phyloP scores from a whole-genome alignment of 1,284 basidiomycete genomes.

The Cutaneotrichosporon sp. region DNA sequence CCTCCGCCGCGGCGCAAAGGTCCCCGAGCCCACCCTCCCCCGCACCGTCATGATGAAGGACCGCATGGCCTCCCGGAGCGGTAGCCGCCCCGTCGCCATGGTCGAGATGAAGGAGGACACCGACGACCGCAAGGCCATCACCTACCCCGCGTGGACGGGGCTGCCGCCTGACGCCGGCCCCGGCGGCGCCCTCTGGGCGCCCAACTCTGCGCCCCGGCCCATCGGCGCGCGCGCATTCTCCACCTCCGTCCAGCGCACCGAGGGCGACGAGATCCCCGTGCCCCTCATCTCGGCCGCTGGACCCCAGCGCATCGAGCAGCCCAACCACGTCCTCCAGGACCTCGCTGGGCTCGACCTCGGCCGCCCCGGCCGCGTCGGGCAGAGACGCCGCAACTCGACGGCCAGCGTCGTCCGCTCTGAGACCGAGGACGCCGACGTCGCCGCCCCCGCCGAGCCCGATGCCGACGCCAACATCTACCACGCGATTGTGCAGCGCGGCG shows the following conservation, averaged over 20 bases:
- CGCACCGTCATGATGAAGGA: slow-evolving; percentile 23
- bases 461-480: slow-evolving; percentile 8
- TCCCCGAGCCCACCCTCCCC: slow-evolving; percentile 11
- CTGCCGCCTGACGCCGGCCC: slow-evolving; percentile 20
- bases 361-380: slow-evolving; percentile 23
- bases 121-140: slow-evolving; percentile 9
- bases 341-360: slow-evolving; percentile 44
- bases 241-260: slow-evolving; percentile 20
- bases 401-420: slow-evolving; percentile 26
- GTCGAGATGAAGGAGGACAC: slow-evolving; percentile 24
- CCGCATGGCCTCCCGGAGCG: slow-evolving; percentile 23
- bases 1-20: slow-evolving; percentile 16
- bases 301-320: slow-evolving; percentile 28
- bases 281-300: slow-evolving; percentile 19
- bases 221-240: slow-evolving; percentile 33
- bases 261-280: not conserved
- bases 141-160: slow-evolving; percentile 24
- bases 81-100: slow-evolving; percentile 28
- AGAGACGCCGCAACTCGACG: slow-evolving; percentile 37
- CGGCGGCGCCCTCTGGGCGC: slow-evolving; percentile 21
- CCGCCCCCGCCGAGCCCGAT: slow-evolving; percentile 4
- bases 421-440: slow-evolving; percentile 9
- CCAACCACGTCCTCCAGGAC: slow-evolving; percentile 46
- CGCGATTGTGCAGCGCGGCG: not conserved
- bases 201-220: slow-evolving; percentile 19